phyloP scores from a whole-genome alignment of 2,329 filamentous ascomycete species.

The Hymenoscyphus occultus region DNA sequence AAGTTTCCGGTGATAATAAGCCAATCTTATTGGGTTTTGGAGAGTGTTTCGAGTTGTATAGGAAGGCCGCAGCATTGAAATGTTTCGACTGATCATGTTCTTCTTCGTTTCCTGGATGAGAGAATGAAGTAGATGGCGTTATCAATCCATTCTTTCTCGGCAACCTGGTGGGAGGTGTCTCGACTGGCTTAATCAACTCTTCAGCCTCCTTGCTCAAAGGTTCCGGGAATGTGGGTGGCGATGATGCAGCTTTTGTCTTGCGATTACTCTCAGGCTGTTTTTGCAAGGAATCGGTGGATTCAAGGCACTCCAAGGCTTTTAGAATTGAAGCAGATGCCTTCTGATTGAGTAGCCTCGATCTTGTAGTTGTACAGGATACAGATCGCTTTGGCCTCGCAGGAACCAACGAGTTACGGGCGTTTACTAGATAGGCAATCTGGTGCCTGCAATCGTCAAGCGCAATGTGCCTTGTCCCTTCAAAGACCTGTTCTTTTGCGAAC shows the following conservation, averaged over 20 bases:
- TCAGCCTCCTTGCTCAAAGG: not conserved
- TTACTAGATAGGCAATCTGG: conserved; percentile 22
- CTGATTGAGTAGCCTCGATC: not conserved
- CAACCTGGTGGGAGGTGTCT: not conserved
- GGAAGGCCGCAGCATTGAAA: not conserved
- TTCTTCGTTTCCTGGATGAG: not conserved
- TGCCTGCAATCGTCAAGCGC: conserved; percentile 23
- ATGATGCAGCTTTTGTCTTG: not conserved
- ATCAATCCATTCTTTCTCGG: not conserved
- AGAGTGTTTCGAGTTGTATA: not conserved
- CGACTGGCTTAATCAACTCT: not conserved
- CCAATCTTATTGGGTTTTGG: not conserved
- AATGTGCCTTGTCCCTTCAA: conserved; percentile 17
- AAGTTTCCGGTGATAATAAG: conserved; percentile 1
- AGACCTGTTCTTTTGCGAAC: conserved; percentile 7
- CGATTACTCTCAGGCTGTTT: not conserved
- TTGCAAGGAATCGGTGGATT: not conserved
- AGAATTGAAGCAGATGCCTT: not conserved
- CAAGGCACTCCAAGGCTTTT: not conserved
- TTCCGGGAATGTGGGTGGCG: not conserved
- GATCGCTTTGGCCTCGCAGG: not conserved
- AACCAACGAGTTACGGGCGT: conserved; percentile 13
- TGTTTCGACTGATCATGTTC: not conserved
- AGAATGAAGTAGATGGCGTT: conserved; percentile 5
- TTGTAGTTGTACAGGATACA: not conserved